phyloP scores from a whole-genome alignment of 768 basidiomycete species.

The Dacryopinax primogenitus region DNA sequence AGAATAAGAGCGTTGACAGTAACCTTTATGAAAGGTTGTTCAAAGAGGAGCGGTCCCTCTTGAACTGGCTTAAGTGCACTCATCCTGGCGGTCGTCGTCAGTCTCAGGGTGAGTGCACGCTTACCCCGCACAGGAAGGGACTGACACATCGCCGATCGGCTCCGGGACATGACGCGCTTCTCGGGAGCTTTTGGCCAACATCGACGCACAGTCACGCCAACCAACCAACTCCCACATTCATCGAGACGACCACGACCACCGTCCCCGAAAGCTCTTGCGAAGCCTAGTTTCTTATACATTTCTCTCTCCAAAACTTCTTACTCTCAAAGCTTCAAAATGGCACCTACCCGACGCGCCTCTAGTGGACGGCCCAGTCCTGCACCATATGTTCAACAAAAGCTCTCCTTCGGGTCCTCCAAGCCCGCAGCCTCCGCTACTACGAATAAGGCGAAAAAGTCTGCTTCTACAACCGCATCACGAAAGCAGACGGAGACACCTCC shows the following conservation, averaged over 20 bases:
- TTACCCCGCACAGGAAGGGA: too few relatives aligned
- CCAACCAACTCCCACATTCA: background rate
- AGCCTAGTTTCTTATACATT: background rate
- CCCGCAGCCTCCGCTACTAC: background rate
- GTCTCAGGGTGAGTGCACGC: background rate
- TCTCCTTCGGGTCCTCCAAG: background rate
- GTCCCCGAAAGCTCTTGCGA: background rate
- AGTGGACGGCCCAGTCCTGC: background rate
- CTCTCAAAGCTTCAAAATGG: background rate
- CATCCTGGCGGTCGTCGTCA: background rate
- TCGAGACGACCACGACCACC: background rate
- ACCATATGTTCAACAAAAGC: conserved; percentile 1
- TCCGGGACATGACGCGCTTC: conserved; percentile 1
- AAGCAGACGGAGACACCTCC: background rate
- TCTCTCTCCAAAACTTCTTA: too few relatives aligned
- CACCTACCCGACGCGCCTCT: background rate
- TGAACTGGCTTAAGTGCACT: conserved; percentile 40
- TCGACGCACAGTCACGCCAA: background rate
- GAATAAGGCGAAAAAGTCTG: background rate
- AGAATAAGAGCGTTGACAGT: conserved; percentile 19
- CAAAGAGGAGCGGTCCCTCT: conserved; percentile 67
- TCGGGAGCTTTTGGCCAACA: conserved; percentile 6
- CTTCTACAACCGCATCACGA: background rate
- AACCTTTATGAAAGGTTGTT: conserved; percentile 71
- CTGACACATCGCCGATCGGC: conserved; percentile 1